Base-by-base conservation (phyloP, 306 rosid species). In the Sesbania bispinosa region DNA sequence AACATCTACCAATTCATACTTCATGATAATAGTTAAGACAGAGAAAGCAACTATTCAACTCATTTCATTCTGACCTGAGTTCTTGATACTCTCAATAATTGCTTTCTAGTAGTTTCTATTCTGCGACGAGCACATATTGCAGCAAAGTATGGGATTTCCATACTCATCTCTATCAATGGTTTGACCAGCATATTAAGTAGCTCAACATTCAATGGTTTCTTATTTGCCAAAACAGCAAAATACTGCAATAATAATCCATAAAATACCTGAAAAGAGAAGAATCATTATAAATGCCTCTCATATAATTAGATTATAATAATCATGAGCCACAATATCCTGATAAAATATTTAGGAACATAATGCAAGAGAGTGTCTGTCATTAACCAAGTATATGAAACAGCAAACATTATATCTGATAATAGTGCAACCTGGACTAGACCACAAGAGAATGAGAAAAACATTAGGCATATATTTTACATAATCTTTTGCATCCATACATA, bases 121-220 rank as follows among this genome's bases (percentile, higher is more conserved):
- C 99, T 86, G 68, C 83, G 88, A 62, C 97, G 96, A 80, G 99
- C 97, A 88, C 99, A 94, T 63, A 89, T 84, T 67, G 99, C 88
- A 82, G 99, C 96, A 24, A 89, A 94, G 73, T 84, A 91, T 10
- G 99, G 99, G 61, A 84, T 86, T 85, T 94, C 97, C 69, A 27
- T 75, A 75, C 99, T 94, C 86, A 91, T 90, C 69, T 94, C 97
- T 79, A 86, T 85, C 87, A 94, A 79, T 13, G 99, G 91, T 77
- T 91, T 91, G 79, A 86, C 89, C 77, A 91, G 78, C 73, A 85
- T 73, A 77, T 89, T 84, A 52, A 87, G 73, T 54, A 91, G 83
- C 71, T 88, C 92, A 48, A 83, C 73, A 57, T 89, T 89, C 72
- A 94, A 73, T 0, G 93, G 96, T 67, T 76, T 89, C 75, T 79